Evolutionary conservation across 805 yeast species (phyloP), one percentile per base, ranked within the genome.

Genomic region (Kodamaea nitidulidarum): DNA sequence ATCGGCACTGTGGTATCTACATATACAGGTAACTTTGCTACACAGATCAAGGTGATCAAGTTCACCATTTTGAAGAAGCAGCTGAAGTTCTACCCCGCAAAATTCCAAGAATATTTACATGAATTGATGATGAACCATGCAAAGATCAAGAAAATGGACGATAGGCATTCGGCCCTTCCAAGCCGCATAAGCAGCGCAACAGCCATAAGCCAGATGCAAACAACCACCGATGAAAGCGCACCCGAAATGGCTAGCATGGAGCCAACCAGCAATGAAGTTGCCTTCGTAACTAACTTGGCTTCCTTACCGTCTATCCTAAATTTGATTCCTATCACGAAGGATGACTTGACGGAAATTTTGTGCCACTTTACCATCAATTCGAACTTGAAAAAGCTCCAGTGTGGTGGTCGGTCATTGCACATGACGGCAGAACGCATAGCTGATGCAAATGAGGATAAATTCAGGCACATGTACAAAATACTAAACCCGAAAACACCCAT

Each of bases 321-420:
- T 43, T 61, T 91, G 37, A 73, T 91, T 18, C 82, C 86, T 2
- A 74, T 90, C 2, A 79, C 81, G 1, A 65, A 67, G 24, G 90
- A 90, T 1, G 76, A 76, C 44, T 51, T 64, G 6, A 61, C 73
- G 20, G 60, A 66, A 0, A 67, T 77, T 2, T 77, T 81, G 69
- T 67, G 68, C 15, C 60, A 65, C 32, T 91, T 86, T 54, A 73
- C 76, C 36, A 78, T 86, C 7, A 90, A 88, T 55, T 80, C 85
- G 39, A 81, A 88, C 60, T 64, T 93, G 50, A 77, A 84, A 47
- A 76, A 86, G 49, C 58, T 88, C 38, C 79, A 81, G 15, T 91
- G 98, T 60, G 84, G 88, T 38, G 95, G 97, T 7, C 69, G 98
- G 43, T 80, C 95, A 0, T 82, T 88, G 0, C 69, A 88, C 33